Percentiles rank a stretch among this genome's conserved stretches.
Evolutionary conservation across 2,329 filamentous ascomycete species (phyloP).

Genomic region (Trichophyton rubrum): DNA sequence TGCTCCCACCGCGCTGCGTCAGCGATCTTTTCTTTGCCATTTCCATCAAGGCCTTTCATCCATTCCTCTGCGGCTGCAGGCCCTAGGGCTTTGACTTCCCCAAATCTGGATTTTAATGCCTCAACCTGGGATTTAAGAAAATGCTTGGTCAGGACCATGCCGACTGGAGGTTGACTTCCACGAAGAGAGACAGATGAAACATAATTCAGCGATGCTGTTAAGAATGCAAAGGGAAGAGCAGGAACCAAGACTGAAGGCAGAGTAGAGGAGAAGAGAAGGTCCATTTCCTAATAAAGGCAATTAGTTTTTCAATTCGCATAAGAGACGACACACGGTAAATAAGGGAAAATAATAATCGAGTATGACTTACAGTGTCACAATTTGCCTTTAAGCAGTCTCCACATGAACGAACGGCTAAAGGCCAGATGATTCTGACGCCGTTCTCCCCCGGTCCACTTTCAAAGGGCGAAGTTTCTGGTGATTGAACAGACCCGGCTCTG

Average conservation of each 20-base stretch:
- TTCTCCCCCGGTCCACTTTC: conserved; percentile 50
- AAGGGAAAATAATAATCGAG: neutral
- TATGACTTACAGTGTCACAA: conserved; percentile 51
- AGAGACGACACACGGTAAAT: neutral
- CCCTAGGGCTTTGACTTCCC: conserved; percentile 54
- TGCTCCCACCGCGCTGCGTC: conserved; percentile 62
- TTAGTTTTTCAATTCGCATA: conserved; percentile 12
- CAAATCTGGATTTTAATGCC: conserved; percentile 49
- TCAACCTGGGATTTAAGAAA: conserved; percentile 54
- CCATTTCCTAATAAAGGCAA: conserved; percentile 49
- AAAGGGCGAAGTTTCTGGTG: conserved; percentile 35
- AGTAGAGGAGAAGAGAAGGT: conserved; percentile 51
- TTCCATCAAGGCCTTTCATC: conserved; percentile 58
- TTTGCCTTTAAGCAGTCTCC: conserved; percentile 49
- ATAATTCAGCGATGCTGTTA: conserved; percentile 50
- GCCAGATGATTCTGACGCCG: conserved; percentile 55
- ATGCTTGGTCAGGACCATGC: conserved; percentile 48
- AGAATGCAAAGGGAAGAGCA: conserved; percentile 56
- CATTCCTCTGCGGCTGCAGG: conserved; percentile 59
- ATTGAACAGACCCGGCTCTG: conserved; percentile 22
- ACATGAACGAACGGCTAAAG: conserved; percentile 56
- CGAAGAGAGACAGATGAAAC: conserved; percentile 46
- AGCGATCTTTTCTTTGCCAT: conserved; percentile 48
- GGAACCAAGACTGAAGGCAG: conserved; percentile 50
- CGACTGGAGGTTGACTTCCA: conserved; percentile 32